phyloP scores from a whole-genome alignment of 495 filamentous ascomycete species.

The Penicillium taxi region DNA sequence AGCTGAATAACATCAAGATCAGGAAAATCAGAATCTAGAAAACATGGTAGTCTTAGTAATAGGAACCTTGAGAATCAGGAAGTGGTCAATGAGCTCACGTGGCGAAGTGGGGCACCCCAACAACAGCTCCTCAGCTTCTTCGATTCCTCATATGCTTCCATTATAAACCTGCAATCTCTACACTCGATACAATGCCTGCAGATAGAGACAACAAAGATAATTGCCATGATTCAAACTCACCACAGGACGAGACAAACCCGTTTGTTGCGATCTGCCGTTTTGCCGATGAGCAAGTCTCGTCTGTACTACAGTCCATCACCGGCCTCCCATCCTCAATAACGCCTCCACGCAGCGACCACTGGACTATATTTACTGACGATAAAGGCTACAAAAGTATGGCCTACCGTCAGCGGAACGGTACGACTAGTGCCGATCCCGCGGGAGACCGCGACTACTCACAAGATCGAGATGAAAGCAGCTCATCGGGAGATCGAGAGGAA shows the following conservation, averaged over 20 bases:
- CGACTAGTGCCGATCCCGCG: slow-evolving; percentile 5
- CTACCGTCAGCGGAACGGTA: slow-evolving; percentile 13
- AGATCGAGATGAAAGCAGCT: slow-evolving; percentile 6
- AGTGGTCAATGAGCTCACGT: no score
- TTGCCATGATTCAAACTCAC: slow-evolving; percentile 5
- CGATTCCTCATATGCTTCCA: slow-evolving; percentile 1
- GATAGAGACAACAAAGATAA: slow-evolving; percentile 17
- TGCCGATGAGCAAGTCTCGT: slow-evolving; percentile 51
- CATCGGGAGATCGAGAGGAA: no score
- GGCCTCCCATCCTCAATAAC: slow-evolving; percentile 36
- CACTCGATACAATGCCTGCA: slow-evolving; percentile 19
- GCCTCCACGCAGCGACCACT: slow-evolving; percentile 24
- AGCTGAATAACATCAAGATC: no score
- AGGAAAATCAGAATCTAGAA: no score
- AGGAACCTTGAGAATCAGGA: no score
- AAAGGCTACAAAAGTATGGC: slow-evolving; percentile 18
- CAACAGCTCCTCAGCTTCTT: slow-evolving; percentile 17
- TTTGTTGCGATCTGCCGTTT: slow-evolving; percentile 54
- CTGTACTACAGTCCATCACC: slow-evolving; percentile 45
- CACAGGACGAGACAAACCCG: slow-evolving; percentile 35
- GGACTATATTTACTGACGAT: slow-evolving; percentile 31
- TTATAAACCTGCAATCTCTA: slow-evolving; percentile 1
- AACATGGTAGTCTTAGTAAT: no score
- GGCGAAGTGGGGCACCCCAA: slow-evolving; percentile 23
- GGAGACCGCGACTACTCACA: slow-evolving; percentile 12